phyloP scores from a whole-genome alignment of 495 filamentous ascomycete species.

The Xylaria venustula region DNA sequence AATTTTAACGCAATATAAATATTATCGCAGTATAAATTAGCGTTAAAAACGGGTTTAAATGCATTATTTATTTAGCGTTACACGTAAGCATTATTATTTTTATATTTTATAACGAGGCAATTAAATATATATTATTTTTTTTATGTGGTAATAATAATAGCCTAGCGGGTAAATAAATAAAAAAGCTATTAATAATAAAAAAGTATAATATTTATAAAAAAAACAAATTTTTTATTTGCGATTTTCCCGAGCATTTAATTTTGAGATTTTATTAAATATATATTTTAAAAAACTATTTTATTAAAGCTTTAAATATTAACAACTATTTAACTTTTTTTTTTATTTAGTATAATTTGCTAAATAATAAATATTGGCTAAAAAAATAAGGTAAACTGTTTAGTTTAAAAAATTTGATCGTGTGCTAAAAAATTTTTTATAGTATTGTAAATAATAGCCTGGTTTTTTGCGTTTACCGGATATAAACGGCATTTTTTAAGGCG shows the following conservation, averaged over 20 bases:
- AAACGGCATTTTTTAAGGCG: not conserved
- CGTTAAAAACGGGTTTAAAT: not conserved
- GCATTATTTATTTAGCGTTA: conserved; percentile 4
- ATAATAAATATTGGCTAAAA: not conserved
- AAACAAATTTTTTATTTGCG: not conserved
- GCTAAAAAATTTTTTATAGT: too few species aligned
- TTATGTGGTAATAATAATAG: not conserved
- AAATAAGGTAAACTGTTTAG: not conserved
- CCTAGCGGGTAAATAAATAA: not conserved
- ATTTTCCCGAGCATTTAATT: not conserved
- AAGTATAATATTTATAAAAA: not conserved
- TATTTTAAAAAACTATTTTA: conserved; percentile 11
- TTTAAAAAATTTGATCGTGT: not conserved
- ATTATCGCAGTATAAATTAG: conserved; percentile 13
- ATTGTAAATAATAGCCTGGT: not conserved
- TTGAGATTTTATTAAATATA: conserved; percentile 17
- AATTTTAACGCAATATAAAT: not conserved
- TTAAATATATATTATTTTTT: not conserved
- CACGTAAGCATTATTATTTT: not conserved
- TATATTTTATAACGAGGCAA: not conserved
- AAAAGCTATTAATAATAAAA: not conserved
- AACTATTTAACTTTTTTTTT: conserved; percentile 11
- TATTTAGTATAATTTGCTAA: not conserved
- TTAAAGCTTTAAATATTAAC: conserved; percentile 6
- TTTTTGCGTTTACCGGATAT: not conserved